phyloP scores from a whole-genome alignment of 2,329 filamentous ascomycete species.

The Pezicula radicicola region DNA sequence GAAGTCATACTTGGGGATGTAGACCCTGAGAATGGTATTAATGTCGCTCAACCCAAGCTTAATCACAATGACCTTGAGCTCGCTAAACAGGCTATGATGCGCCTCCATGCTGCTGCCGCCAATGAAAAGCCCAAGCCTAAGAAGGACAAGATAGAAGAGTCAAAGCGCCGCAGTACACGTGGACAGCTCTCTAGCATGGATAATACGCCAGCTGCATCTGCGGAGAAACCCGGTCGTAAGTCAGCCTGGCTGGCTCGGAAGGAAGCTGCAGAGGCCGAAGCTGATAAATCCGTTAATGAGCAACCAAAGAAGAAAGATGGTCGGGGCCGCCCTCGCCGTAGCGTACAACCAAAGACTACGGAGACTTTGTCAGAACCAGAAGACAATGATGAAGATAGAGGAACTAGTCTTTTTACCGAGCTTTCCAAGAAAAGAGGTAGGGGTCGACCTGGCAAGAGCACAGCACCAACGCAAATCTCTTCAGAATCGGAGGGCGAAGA shows the following conservation, averaged over 20 bases:
- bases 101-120: not conserved
- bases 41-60: not conserved
- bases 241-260: constrained; percentile 25
- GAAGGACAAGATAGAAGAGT: constrained; percentile 2
- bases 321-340: not conserved
- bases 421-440: not conserved
- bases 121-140: constrained; percentile 2
- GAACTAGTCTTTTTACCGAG: not conserved
- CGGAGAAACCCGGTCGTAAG: constrained; percentile 17
- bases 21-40: not conserved
- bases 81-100: constrained; percentile 17
- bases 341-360: not conserved
- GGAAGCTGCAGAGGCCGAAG: constrained; percentile 13
- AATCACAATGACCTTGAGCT: constrained; percentile 14
- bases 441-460: not conserved
- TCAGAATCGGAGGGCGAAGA: constrained; percentile 10
- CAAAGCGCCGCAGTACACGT: constrained; percentile 12
- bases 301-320: not conserved
- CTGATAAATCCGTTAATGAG: not conserved
- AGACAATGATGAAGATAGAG: not conserved
- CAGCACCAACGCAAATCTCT: not conserved
- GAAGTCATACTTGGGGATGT: not conserved
- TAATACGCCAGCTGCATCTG: not conserved
- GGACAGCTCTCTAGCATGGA: constrained; percentile 3
- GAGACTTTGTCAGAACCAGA: too few relatives aligned